phyloP scores from a whole-genome alignment of 371 early-diverging fungal species.

The Haplosporangium sp. region DNA sequence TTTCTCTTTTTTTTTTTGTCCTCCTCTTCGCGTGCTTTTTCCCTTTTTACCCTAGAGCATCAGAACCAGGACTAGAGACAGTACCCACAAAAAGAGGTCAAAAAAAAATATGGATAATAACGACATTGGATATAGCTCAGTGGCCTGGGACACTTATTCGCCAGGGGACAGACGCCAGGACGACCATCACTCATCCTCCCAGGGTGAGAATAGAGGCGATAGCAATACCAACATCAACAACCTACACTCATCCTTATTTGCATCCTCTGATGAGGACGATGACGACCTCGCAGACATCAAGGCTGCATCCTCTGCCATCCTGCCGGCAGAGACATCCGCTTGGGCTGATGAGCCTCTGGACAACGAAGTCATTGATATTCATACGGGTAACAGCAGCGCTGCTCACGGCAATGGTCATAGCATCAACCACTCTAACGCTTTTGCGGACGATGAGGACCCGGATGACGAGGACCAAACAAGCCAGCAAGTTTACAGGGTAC shows the following conservation, averaged over 20 bases:
- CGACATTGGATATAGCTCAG: constrained; percentile 52
- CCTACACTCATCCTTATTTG: constrained; percentile 39
- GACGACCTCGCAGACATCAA: constrained; percentile 37
- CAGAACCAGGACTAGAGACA: too few relatives aligned
- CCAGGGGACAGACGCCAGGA: constrained; percentile 20
- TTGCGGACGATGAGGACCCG: constrained; percentile 24
- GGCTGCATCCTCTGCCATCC: constrained; percentile 42
- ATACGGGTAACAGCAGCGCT: constrained; percentile 6
- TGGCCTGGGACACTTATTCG: constrained; percentile 53
- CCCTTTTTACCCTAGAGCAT: too few relatives aligned
- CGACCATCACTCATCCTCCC: constrained; percentile 3
- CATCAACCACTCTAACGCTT: constrained; percentile 10
- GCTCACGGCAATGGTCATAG: background rate
- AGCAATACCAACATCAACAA: constrained; percentile 16
- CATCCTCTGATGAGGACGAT: constrained; percentile 39
- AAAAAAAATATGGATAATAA: constrained; percentile 25
- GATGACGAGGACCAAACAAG: constrained; percentile 2
- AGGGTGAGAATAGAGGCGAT: constrained; percentile 11
- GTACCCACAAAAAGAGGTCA: too few relatives aligned
- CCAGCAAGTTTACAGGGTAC: constrained; percentile 33
- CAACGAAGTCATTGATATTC: constrained; percentile 53
- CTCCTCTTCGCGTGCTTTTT: too few relatives aligned
- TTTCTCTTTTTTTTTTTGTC: too few relatives aligned
- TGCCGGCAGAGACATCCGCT: constrained; percentile 54
- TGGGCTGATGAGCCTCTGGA: constrained; percentile 55